A percentile compares a stretch with the other conserved stretches of the same genome.
These are phyloP conservation scores for Rehmannia glutinosa DNA, from an alignment of 257 asterid genomes.

Conservation along the genomic window DNA sequence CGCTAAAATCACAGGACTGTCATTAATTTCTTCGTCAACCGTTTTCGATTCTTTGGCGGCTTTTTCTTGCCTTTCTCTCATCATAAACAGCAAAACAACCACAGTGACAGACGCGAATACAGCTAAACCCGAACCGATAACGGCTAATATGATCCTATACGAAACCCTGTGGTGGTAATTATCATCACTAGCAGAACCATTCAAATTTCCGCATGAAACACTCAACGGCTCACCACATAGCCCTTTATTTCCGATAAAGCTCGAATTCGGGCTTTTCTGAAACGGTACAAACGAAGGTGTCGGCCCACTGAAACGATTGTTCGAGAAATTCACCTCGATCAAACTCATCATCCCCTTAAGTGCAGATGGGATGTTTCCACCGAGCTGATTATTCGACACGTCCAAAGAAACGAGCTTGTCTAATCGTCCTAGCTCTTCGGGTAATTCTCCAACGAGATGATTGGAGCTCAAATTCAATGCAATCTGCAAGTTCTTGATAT, in stretches of 20 bases:
- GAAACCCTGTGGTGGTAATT: slow-evolving; percentile 79
- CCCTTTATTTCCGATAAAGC: slow-evolving; percentile 75
- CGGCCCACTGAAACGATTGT: slow-evolving; percentile 69
- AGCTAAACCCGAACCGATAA: slow-evolving; percentile 88
- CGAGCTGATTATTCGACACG: slow-evolving; percentile 76
- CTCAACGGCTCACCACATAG: slow-evolving; percentile 90
- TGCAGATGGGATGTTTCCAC: slow-evolving; percentile 68
- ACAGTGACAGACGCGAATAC: slow-evolving; percentile 72
- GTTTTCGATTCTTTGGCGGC: slow-evolving; percentile 46
- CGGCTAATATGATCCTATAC: slow-evolving; percentile 69
- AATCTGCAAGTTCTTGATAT: slow-evolving; percentile 82
- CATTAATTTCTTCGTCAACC: slow-evolving; percentile 29
- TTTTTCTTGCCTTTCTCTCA: slow-evolving; percentile 88
- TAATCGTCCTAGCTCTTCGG: slow-evolving; percentile 77
- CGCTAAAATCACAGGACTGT: slow-evolving; percentile 65
- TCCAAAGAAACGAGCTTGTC: slow-evolving; percentile 93
- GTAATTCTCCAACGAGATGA: slow-evolving; percentile 70
- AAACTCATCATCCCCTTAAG: slow-evolving; percentile 86
- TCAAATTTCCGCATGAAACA: slow-evolving; percentile 47
- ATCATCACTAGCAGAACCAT: slow-evolving; percentile 27
- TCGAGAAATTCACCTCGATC: slow-evolving; percentile 89
- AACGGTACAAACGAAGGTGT: slow-evolving; percentile 79
- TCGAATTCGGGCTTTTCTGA: slow-evolving; percentile 79
- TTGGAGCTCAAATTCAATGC: slow-evolving; percentile 78
- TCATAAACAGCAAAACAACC: slow-evolving; percentile 78